Evolutionary conservation across 2,329 filamentous ascomycete genomes (phyloP).

Genomic region (Xylaria sp.): DNA sequence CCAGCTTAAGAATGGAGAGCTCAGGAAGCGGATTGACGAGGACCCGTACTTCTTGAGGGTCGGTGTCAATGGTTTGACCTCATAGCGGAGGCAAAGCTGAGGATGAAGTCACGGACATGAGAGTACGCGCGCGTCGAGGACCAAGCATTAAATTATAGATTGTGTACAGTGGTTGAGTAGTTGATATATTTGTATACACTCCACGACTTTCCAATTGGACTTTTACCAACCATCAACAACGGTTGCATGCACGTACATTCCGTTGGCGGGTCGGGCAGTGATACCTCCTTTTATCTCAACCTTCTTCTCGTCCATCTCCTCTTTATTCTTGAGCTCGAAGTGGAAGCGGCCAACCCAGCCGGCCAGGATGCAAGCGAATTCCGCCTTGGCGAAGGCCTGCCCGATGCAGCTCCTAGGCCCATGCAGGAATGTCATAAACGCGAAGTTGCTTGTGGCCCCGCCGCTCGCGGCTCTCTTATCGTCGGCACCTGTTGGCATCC

Average conservation of each 20-base stretch:
- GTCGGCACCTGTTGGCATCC: conserved; percentile 61
- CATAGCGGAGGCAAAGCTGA: neutral
- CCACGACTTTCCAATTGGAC: neutral
- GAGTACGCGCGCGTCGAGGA: neutral
- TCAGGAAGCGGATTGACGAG: conserved; percentile 45
- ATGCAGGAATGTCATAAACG: conserved; percentile 84
- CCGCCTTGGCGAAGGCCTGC: conserved; percentile 80
- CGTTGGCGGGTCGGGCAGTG: conserved; percentile 77
- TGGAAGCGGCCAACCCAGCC: conserved; percentile 80
- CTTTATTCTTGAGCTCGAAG: conserved; percentile 66
- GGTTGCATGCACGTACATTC: conserved; percentile 75
- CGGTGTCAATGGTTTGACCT: conserved; percentile 38
- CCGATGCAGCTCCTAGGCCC: conserved; percentile 90
- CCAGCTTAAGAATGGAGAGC: conserved; percentile 48
- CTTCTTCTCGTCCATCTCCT: conserved; percentile 73
- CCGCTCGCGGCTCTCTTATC: conserved; percentile 67
- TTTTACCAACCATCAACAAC: conserved; percentile 73
- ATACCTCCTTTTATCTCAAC: conserved; percentile 75
- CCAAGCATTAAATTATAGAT: conserved; percentile 15
- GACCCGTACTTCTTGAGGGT: conserved; percentile 41
- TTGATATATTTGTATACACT: conserved; percentile 14
- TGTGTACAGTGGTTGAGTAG: conserved; percentile 19
- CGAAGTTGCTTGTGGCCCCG: conserved; percentile 79
- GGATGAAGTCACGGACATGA: neutral
- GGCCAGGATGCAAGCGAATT: conserved; percentile 86